These are phyloP conservation scores for Curvularia verruculosa DNA, from an alignment of 2,329 filamentous ascomycete species.

Conservation along the genomic window DNA sequence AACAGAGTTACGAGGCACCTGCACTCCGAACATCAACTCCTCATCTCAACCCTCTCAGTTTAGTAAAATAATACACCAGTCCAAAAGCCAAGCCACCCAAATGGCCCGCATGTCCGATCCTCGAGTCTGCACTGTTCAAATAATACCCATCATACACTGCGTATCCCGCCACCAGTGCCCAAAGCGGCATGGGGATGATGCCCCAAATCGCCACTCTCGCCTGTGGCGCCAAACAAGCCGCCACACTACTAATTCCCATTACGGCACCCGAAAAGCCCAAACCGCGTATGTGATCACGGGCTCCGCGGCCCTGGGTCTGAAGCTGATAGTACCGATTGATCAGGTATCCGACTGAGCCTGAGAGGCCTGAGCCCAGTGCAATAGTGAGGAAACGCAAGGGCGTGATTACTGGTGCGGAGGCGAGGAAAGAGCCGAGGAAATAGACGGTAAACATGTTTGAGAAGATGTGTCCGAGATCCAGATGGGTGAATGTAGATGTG, in stretches of 20 bases:
- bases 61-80: conserved; percentile 35
- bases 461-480: conserved; percentile 42
- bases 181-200: conserved; percentile 51
- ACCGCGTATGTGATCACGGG: conserved; percentile 15
- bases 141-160: conserved; percentile 49
- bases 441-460: conserved; percentile 53
- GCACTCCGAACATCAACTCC: conserved; percentile 1
- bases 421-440: conserved; percentile 46
- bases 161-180: conserved; percentile 45
- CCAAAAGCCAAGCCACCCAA: conserved; percentile 54
- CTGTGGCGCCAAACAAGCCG: conserved; percentile 49
- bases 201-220: conserved; percentile 44
- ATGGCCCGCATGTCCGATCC: conserved; percentile 53
- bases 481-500: conserved; percentile 51
- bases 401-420: conserved; percentile 37
- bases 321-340: conserved; percentile 15
- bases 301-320: conserved; percentile 1
- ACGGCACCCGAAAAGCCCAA: conserved; percentile 50
- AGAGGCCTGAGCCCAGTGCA: conserved; percentile 40
- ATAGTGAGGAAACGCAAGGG: conserved; percentile 33
- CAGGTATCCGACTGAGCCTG: conserved; percentile 30
- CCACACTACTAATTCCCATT: conserved; percentile 49
- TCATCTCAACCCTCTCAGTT: conserved; percentile 25
- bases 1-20: neutral
- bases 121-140: conserved; percentile 37